Evolutionary conservation across 257 asterid species (phyloP), one percentile per base, ranked within the genome.

Genomic region (Craterostigma plantagineum): DNA sequence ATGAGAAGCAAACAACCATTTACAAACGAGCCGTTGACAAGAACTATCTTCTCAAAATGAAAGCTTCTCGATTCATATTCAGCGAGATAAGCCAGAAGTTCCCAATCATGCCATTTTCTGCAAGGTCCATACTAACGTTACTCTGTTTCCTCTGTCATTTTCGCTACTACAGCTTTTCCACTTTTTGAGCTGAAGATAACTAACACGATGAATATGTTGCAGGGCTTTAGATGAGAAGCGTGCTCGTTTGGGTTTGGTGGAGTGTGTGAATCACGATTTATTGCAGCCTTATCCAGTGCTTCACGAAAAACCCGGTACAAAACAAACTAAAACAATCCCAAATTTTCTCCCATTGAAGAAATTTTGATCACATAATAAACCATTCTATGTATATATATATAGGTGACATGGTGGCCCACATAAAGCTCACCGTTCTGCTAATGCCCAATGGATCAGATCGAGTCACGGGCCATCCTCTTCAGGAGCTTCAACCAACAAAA

Each of bases 221-320:
- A 87, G 97, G 80, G 92, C 81, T 53, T 76, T 86, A 79, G 94
- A 86, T 65, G 97, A 86, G 70, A 86, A 86, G 69, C 77, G 94
- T 43, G 91, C 91, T 48, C 79, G 87, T 15, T 51, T 86, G 43
- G 97, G 97, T 43, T 67, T 86, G 10, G 87, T 78, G 9, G 97
- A 86, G 64, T 86, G 94, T 57, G 84, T 86, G 39, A 76, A 73
- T 60, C 97, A 86, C 8, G 94, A 86, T 23, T 91, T 86, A n/a
- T 38, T 81, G 62, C 94, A 86, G 61, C 97, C 97, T 12, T 86
- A 86, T 54, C 94, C 93, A 11, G 97, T 86, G 52, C 84, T 81
- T 50, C 87, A 86, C 5, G 97, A 86, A 68, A 86, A 76, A 62
- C 93, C 93, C 42, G 97, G 97, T 81, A 56, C 27, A 13, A 7